Evolutionary conservation across 2,329 filamentous ascomycete genomes (phyloP).

Genomic region (Pseudofabraea citricarpa): DNA sequence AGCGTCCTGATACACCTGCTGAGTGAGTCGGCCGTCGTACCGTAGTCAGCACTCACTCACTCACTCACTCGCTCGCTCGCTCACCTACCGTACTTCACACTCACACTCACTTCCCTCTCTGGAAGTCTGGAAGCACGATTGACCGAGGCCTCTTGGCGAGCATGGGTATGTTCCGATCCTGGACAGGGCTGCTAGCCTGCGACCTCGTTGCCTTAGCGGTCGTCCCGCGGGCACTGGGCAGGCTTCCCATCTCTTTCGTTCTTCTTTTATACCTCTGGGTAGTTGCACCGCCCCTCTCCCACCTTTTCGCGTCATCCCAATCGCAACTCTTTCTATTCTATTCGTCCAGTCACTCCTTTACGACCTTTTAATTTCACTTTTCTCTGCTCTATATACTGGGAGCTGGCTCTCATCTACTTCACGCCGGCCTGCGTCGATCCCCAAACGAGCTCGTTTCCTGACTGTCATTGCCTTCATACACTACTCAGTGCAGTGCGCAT

Average conservation of each 20-base stretch:
- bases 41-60: no score
- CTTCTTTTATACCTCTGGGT: conserved; percentile 47
- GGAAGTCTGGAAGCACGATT: no score
- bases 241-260: conserved; percentile 33
- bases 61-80: no score
- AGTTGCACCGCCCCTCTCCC: conserved; percentile 43
- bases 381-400: conserved; percentile 43
- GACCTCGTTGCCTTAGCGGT: no score
- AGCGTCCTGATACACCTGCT: no score
- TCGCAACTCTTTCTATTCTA: conserved; percentile 33
- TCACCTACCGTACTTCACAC: no score
- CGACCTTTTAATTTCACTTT: conserved; percentile 36
- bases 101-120: no score
- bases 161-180: conserved; percentile 21
- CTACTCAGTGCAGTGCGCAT: no score
- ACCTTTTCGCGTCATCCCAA: conserved; percentile 40
- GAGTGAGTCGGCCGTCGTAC: no score
- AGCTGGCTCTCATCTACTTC: conserved; percentile 51
- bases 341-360: conserved; percentile 49
- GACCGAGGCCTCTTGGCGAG: no score
- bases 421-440: conserved; percentile 30
- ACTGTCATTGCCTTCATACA: conserved; percentile 14
- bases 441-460: conserved; percentile 39
- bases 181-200: conserved; percentile 24
- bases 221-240: no score